Percentiles rank a stretch among this genome's conserved stretches.
These are phyloP conservation scores for Alectoria sarmentosa DNA, from an alignment of 495 filamentous ascomycete genomes.

Conservation along the genomic window DNA sequence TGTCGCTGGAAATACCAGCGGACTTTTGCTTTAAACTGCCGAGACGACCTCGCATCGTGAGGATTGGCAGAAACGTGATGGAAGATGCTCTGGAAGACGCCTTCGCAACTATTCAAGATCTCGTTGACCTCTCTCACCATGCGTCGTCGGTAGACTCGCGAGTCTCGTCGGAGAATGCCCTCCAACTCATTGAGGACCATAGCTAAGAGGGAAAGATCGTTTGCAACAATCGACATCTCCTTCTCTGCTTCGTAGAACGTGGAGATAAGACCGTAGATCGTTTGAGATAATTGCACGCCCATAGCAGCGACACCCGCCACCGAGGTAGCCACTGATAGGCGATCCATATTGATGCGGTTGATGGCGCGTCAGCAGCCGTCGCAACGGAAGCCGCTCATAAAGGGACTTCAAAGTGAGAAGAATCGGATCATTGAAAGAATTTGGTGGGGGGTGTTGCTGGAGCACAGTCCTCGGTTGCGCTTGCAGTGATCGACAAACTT, in stretches of 20 bases:
- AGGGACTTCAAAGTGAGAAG: background rate
- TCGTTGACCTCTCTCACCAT: slow-evolving; percentile 1
- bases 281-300: slow-evolving; percentile 4
- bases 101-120: background rate
- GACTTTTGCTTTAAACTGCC: background rate
- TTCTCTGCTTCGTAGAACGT: background rate
- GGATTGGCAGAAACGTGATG: background rate
- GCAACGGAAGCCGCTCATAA: background rate
- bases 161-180: background rate
- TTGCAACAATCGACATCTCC: slow-evolving; percentile 1
- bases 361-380: background rate
- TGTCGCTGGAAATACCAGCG: background rate
- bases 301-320: slow-evolving; percentile 1
- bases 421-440: background rate
- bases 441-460: background rate
- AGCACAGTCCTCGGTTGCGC: background rate
- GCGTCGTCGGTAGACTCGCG: background rate
- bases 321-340: background rate
- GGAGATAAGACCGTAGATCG: background rate
- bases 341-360: background rate
- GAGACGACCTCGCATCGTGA: background rate
- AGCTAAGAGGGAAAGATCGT: background rate
- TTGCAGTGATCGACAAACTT: slow-evolving; percentile 2
- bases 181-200: slow-evolving; percentile 1
- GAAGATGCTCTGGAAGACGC: background rate